These are phyloP conservation scores for Colletotrichum liriopes DNA, from an alignment of 2,329 filamentous ascomycete genomes.

Conservation along the genomic window DNA sequence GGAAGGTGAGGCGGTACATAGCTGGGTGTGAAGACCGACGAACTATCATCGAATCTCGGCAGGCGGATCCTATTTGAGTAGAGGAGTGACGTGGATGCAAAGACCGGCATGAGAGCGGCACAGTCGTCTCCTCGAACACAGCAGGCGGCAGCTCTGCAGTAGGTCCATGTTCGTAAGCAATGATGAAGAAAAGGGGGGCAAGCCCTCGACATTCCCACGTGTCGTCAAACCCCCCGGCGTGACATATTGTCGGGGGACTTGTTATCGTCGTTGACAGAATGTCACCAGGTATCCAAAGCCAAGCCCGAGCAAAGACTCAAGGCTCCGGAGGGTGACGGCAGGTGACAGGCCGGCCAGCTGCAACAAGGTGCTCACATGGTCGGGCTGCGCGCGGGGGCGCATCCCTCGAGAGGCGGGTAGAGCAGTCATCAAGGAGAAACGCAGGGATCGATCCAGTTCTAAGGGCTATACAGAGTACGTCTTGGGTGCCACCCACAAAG, in stretches of 20 bases:
- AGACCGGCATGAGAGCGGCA: neutral
- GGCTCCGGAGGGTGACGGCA: neutral
- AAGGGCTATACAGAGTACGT: neutral
- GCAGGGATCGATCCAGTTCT: constrained; percentile 14
- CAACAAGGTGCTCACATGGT: constrained; percentile 27
- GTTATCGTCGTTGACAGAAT: neutral
- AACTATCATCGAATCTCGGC: neutral
- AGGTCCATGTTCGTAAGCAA: neutral
- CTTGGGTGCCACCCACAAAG: constrained; percentile 9
- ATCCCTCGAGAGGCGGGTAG: neutral
- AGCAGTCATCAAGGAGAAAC: neutral
- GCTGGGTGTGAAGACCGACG: neutral
- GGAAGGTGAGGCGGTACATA: neutral
- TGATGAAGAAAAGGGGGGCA: neutral
- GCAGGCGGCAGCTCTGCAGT: constrained; percentile 21
- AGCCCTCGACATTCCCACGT: neutral
- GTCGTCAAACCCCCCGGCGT: neutral
- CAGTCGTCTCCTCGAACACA: constrained; percentile 12
- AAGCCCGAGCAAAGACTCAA: neutral
- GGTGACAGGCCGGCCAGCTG: constrained; percentile 14
- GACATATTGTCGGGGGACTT: neutral
- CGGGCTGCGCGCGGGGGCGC: neutral
- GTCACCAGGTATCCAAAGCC: neutral
- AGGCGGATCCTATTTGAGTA: neutral
- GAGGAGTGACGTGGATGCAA: neutral